A percentile compares a stretch with the other conserved stretches of the same genome.
These are phyloP conservation scores for Nakaseomyces sp. DNA, from an alignment of 1,139 yeast genomes.

Conservation along the genomic window DNA sequence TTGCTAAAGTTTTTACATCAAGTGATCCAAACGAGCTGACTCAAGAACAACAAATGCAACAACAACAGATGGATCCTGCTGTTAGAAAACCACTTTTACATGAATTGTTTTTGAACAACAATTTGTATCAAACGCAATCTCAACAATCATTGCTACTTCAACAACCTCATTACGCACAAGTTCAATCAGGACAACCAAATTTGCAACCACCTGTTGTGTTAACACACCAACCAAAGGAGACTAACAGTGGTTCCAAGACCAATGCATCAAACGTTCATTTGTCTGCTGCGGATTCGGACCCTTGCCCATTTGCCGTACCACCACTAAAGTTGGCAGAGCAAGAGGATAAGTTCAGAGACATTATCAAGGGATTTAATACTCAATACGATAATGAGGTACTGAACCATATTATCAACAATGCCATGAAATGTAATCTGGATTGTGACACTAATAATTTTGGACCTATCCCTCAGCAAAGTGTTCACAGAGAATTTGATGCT, in stretches of 20 bases:
- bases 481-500: slow-evolving; percentile 63
- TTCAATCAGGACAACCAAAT: slow-evolving; percentile 14
- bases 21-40: background rate
- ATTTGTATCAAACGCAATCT: slow-evolving; percentile 18
- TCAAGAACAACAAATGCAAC: slow-evolving; percentile 1
- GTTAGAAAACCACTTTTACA: slow-evolving; percentile 17
- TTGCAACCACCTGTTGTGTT: slow-evolving; percentile 4
- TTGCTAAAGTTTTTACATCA: slow-evolving; percentile 44
- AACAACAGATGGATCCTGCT: background rate
- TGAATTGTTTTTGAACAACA: slow-evolving; percentile 20
- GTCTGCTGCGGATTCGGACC: slow-evolving; percentile 19
- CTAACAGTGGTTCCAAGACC: background rate
- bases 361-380: slow-evolving; percentile 22
- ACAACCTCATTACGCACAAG: slow-evolving; percentile 7
- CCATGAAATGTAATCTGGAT: slow-evolving; percentile 31
- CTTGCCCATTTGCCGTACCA: slow-evolving; percentile 25
- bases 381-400: slow-evolving; percentile 18
- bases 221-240: background rate
- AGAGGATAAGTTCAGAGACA: slow-evolving; percentile 14
- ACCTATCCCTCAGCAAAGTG: slow-evolving; percentile 52
- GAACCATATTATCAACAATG: slow-evolving; percentile 31
- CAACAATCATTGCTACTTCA: slow-evolving; percentile 8
- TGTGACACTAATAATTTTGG: slow-evolving; percentile 43
- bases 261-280: slow-evolving; percentile 9
- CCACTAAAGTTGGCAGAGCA: slow-evolving; percentile 18